These are phyloP conservation scores for Carpinus viminea DNA, from an alignment of 306 rosid genomes.

Conservation along the genomic window DNA sequence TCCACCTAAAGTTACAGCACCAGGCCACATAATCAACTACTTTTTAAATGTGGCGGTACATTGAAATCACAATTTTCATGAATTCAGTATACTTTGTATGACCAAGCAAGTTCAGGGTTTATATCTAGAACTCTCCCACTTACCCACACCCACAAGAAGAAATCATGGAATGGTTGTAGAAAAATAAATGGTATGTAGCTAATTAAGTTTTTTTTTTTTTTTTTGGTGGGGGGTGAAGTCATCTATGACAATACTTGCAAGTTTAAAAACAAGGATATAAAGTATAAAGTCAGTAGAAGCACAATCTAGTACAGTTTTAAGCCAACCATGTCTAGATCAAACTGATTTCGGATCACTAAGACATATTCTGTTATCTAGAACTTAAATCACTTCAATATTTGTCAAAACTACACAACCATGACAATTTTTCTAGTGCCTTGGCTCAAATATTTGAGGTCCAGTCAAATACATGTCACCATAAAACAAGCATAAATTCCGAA, in stretches of 20 bases:
- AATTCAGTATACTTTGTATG: not conserved
- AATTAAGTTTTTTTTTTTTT: no score
- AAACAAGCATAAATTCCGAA: not conserved
- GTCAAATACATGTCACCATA: not conserved
- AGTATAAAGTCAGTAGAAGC: not conserved
- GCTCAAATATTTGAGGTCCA: not conserved
- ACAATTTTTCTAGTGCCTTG: not conserved
- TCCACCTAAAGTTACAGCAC: not conserved
- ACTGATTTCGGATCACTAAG: not conserved
- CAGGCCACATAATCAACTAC: not conserved
- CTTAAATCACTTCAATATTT: not conserved
- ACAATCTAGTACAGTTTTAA: not conserved
- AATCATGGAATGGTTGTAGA: not conserved
- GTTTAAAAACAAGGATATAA: not conserved
- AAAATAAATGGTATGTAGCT: not conserved
- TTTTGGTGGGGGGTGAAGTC: no score
- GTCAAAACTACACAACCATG: not conserved
- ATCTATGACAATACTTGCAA: not conserved
- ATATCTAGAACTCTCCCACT: not conserved
- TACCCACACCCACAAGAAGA: not conserved
- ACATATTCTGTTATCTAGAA: not conserved
- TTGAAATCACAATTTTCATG: not conserved
- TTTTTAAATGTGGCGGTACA: not conserved
- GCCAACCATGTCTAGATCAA: no score
- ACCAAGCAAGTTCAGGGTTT: not conserved